Percentiles rank a stretch among this genome's conserved stretches.
Evolutionary conservation across 1,284 basidiomycete genomes (phyloP).

Genomic region (Megacollybia platyphylla): DNA sequence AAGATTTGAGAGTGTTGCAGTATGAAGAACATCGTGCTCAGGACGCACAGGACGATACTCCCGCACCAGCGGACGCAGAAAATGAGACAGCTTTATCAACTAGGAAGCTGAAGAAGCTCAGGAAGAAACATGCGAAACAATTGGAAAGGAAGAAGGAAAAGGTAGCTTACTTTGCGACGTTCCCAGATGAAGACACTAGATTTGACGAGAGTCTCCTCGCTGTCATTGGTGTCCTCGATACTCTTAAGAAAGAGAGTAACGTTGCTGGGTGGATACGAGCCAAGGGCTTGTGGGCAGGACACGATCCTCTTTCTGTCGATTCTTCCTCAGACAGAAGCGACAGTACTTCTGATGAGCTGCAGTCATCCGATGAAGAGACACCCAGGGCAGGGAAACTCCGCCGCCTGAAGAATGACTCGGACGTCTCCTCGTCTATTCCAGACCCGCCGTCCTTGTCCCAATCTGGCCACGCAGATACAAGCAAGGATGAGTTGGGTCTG

Average conservation of each 20-base stretch:
- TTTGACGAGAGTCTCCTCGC: conserved; percentile 43
- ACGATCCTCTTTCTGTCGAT: not conserved
- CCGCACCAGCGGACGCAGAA: not conserved
- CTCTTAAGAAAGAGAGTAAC: conserved; percentile 31
- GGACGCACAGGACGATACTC: not conserved
- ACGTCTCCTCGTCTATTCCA: not conserved
- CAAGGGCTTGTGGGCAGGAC: conserved; percentile 25
- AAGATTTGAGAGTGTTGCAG: conserved; percentile 24
- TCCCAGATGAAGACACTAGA: conserved; percentile 2
- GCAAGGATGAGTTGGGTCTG: not conserved
- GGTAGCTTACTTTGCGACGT: not conserved
- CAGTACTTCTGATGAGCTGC: not conserved
- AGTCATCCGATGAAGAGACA: not conserved
- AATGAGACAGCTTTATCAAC: not conserved
- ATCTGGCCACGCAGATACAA: not conserved
- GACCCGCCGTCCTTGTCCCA: not conserved
- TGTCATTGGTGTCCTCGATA: conserved; percentile 47
- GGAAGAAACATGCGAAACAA: conserved; percentile 6
- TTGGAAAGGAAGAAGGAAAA: conserved; percentile 5
- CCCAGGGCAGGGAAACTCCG: not conserved
- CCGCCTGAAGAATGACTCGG: not conserved
- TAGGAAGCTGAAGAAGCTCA: conserved; percentile 6
- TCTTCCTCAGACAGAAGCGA: not conserved
- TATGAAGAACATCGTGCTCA: conserved; percentile 3
- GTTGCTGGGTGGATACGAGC: conserved; percentile 43